These are phyloP conservation scores for Boletellus dicymbophilus DNA, from an alignment of 1,284 basidiomycete genomes.

Conservation along the genomic window DNA sequence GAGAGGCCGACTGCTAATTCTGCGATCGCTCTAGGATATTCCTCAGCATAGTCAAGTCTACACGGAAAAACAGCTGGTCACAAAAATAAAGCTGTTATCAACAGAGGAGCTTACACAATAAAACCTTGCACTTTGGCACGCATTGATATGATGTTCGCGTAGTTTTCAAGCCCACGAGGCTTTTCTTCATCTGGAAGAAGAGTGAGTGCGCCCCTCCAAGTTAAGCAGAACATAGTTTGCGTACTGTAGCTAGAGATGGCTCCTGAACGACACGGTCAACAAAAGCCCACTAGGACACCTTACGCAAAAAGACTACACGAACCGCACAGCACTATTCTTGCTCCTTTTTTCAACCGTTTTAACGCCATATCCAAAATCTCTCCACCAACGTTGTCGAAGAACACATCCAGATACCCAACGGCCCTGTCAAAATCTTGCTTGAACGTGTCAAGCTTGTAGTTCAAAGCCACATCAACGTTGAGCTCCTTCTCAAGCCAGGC, in stretches of 20 bases:
- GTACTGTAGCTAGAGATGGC: constrained; percentile 81
- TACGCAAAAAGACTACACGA: constrained; percentile 25
- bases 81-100: no score
- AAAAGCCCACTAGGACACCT: no score
- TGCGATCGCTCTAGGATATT: no score
- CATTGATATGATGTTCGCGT: constrained; percentile 70
- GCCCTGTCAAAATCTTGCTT: constrained; percentile 59
- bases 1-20: no score
- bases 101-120: constrained; percentile 60
- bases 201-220: neutral
- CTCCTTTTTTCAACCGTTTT: constrained; percentile 72
- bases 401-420: constrained; percentile 74
- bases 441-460: constrained; percentile 86
- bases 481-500: constrained; percentile 79
- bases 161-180: constrained; percentile 62
- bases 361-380: constrained; percentile 80
- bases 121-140: constrained; percentile 84
- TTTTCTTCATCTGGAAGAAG: constrained; percentile 45
- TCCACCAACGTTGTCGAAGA: constrained; percentile 89
- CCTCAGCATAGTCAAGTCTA: no score
- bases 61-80: no score
- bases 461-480: constrained; percentile 80
- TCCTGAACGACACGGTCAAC: constrained; percentile 40
- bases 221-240: constrained; percentile 22
- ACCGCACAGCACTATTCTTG: constrained; percentile 80